These are phyloP conservation scores for Cladophialophora immunda DNA, from an alignment of 2,329 filamentous ascomycete species.

Conservation along the genomic window DNA sequence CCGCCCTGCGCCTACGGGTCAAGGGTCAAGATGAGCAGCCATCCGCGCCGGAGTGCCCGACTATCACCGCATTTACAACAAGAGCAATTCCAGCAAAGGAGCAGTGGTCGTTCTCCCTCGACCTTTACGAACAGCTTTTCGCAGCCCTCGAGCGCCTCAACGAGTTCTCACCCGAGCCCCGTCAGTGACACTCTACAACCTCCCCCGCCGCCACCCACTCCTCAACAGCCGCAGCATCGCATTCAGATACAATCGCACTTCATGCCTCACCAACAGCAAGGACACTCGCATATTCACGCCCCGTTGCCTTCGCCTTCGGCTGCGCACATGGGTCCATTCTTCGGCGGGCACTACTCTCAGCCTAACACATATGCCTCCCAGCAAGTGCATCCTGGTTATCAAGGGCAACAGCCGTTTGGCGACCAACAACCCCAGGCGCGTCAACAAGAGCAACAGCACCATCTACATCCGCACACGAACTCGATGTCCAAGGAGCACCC, in stretches of 20 bases:
- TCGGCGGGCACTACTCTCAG: slow-evolving; percentile 35
- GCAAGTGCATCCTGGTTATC: slow-evolving; percentile 31
- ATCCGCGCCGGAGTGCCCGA: slow-evolving; percentile 38
- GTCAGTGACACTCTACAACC: slow-evolving; percentile 36
- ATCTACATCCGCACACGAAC: slow-evolving; percentile 40
- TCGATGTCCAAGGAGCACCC: slow-evolving; percentile 41
- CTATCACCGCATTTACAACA: slow-evolving; percentile 35
- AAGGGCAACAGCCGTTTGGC: slow-evolving; percentile 27
- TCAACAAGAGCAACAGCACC: slow-evolving; percentile 33
- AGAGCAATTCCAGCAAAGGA: slow-evolving; percentile 32
- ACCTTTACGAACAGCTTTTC: slow-evolving; percentile 33
- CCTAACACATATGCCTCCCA: slow-evolving; percentile 33
- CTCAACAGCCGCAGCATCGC: slow-evolving; percentile 32
- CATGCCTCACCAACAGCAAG: slow-evolving; percentile 35
- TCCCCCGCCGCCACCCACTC: slow-evolving; percentile 31
- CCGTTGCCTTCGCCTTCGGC: slow-evolving; percentile 42
- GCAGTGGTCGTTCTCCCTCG: slow-evolving; percentile 26
- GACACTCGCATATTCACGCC: slow-evolving; percentile 32
- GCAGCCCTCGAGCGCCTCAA: slow-evolving; percentile 39
- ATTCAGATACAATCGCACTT: slow-evolving; percentile 37
- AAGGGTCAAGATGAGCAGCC: slow-evolving; percentile 35
- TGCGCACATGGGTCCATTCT: slow-evolving; percentile 38
- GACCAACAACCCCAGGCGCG: slow-evolving; percentile 31
- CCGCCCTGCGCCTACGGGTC: slow-evolving; percentile 8
- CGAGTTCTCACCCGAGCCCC: slow-evolving; percentile 41